Conservation (phyloP, 2,329 filamentous ascomycete genomes). For the Aureobasidium sp. region DNA sequence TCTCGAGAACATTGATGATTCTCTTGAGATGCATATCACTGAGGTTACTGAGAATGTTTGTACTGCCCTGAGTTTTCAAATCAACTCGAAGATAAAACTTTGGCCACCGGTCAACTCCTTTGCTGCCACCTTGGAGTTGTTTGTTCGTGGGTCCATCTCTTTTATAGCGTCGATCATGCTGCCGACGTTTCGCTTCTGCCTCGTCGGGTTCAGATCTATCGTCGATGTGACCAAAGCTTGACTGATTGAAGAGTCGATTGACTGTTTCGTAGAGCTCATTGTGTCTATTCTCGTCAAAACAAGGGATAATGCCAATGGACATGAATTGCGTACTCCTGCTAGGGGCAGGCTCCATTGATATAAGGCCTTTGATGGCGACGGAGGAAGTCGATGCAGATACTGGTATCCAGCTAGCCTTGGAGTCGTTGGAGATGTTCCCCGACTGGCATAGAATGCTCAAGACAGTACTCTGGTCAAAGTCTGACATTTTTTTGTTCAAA, state of each 20-base stretch:
- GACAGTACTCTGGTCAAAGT: conserved; percentile 27
- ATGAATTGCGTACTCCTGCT: conserved; percentile 83
- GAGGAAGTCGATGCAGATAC: conserved; percentile 71
- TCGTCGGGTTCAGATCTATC: conserved; percentile 43
- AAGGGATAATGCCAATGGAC: conserved; percentile 76
- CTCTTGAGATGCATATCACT: conserved; percentile 46
- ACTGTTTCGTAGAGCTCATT: conserved; percentile 80
- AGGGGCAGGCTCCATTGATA: conserved; percentile 76
- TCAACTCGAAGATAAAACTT: conserved; percentile 86
- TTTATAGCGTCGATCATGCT: conserved; percentile 48
- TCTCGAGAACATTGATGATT: conserved; percentile 71
- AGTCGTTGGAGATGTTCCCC: conserved; percentile 62
- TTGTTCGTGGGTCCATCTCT: conserved; percentile 54
- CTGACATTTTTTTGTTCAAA: conserved; percentile 24
- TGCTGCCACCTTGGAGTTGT: conserved; percentile 61
- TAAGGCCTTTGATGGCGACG: conserved; percentile 72
- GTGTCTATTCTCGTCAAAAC: conserved; percentile 61
- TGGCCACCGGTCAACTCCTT: conserved; percentile 83
- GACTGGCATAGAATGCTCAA: conserved; percentile 71
- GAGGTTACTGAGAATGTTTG: not conserved
- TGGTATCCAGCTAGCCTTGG: conserved; percentile 70
- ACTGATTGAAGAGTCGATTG: conserved; percentile 80
- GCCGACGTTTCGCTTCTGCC: conserved; percentile 39
- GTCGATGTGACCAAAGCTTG: conserved; percentile 75
- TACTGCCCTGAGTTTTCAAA: conserved; percentile 29